Conservation (phyloP, 306 rosid genomes). For the Quercus alba region DNA sequence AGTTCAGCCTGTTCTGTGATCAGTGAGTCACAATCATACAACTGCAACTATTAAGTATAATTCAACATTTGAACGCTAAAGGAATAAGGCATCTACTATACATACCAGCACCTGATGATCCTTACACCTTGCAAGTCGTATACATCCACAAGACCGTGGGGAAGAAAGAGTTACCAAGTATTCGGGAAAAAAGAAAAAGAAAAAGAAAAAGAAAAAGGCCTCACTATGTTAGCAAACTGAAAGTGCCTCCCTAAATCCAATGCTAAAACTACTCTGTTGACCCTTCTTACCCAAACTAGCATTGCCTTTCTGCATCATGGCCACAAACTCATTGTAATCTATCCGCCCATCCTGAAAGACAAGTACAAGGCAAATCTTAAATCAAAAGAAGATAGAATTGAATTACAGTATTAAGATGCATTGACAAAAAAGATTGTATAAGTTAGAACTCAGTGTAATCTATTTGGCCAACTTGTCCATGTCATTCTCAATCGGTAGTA, state of each 20-base stretch:
- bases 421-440: neutral
- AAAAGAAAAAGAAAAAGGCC: neutral
- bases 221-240: conserved; percentile 52
- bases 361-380: conserved; percentile 10
- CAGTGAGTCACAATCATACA: neutral
- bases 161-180: neutral
- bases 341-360: conserved; percentile 80
- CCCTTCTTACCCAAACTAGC: conserved; percentile 54
- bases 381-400: neutral
- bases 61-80: neutral
- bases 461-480: neutral
- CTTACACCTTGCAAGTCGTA: neutral
- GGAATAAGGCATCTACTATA: neutral
- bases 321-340: conserved; percentile 89
- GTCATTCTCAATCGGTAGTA: neutral
- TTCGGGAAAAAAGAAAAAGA: neutral
- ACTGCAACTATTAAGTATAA: neutral
- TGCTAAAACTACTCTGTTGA: conserved; percentile 45
- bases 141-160: neutral
- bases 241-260: conserved; percentile 70
- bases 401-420: neutral
- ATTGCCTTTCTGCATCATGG: conserved; percentile 84
- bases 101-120: neutral
- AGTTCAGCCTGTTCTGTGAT: neutral
- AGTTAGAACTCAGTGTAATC: neutral